Evolutionary conservation across 1,284 basidiomycete genomes (phyloP), one percentile per base, ranked within the genome.

Genomic region (Schizopora paradoxa): DNA sequence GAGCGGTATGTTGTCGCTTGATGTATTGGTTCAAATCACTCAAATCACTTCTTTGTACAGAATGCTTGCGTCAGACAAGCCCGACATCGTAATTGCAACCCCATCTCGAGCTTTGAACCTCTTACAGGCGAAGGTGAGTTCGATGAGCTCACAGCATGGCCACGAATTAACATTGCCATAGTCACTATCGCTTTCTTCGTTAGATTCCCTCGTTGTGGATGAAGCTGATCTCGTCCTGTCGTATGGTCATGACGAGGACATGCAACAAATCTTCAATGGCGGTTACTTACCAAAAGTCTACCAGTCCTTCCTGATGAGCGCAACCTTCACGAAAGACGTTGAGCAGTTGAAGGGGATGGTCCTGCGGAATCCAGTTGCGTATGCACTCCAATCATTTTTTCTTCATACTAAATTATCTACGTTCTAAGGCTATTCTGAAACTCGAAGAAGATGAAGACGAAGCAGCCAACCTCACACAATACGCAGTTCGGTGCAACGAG

Each of bases 161-260:
- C 14, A 32, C 6, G 22, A 5, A 27, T 37, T 49, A 18, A 25
- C 22, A 23, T 31, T 38, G 25, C 1, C 54, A 6, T 22, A 88
- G 82, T 65, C 75, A 1, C 65, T 93, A 3, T 73, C 71, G 2
- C 63, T 89, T 0, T 60, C 70, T 19, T 71, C 68, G 0, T 70
- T 99, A 19, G 86, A 93, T 46, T 88, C 89, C 13, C 79, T 99
- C 11, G 90, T 96, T 16, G 92, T 99, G 50, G 96, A 99, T 63
- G 96, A 99, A 68, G 96, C 96, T 8, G 96, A 99, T 63, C 78
- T 99, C 22, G 90, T 99, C 45, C 74, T 99, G 6, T 97, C 94
- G 0, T 99, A 99, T 62, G 96, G 96, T 4, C 92, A 99, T 60
- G 88, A 94, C 56, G 86, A 91, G 55, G 93, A 97, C 57, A 79